Evolutionary conservation across 1,284 basidiomycete species (phyloP), one percentile per base, ranked within the genome.

Genomic region (Pyrrhoderma lamaoense): DNA sequence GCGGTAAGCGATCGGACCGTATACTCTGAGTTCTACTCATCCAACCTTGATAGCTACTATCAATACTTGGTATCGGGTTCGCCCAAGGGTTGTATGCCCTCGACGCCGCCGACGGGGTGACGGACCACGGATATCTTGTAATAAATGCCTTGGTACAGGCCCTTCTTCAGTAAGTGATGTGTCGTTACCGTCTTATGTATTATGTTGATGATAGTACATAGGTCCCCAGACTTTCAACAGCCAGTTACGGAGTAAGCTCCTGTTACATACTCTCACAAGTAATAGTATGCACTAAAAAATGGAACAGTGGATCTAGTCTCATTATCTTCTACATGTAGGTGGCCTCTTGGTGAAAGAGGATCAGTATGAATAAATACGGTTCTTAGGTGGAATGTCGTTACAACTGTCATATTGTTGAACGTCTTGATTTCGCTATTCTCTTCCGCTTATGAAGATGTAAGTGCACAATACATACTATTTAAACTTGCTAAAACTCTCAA

Each of bases 341-440:
- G n/a, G 34, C 25, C n/a, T 18, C 5, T 49, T 16, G 47, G 49
- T 42, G 47, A 45, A n/a, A n/a, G n/a, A n/a, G n/a, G n/a, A n/a
- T n/a, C 27, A 16, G 36, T 34, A 18, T 14, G n/a, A 31, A 36
- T 36, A 42, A 19, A 38, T 47, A 47, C 18, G 48, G 7, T 8
- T 48, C 55, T 45, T 56, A 86, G 84, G 52, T 94, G 93, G 92
- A 93, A 88, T 66, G 78, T 92, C 43, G 75, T 85, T 39, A 87
- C 90, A 1, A 83, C 82, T n/a, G 77, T 97, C 52, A 82, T 97
- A 57, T 76, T 97, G 49, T 77, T 96, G 66, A 97, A 96, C 66
- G 85, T 99, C 62, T 77, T 99, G 60, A 93, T 99, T 59, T 97
- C 95, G 9, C 70, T 98, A 60, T 98, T 94, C 64, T 83, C 91